Evolutionary conservation across 345 rosid species (phyloP).

Genomic region (Aquilaria yunnanensis): DNA sequence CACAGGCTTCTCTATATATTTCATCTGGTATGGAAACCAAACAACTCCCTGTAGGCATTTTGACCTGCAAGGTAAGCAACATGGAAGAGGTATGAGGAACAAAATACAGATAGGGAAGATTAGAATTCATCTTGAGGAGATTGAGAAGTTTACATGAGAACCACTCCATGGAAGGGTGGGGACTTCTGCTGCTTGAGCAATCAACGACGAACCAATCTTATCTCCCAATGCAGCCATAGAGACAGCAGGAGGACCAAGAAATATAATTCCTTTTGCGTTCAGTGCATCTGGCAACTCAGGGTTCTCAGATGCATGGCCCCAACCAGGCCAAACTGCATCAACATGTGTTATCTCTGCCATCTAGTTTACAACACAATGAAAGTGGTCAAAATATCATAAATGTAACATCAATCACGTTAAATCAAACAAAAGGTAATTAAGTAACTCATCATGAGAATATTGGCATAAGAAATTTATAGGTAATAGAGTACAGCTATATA

Average conservation of each 20-base stretch:
- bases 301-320: slow-evolving; percentile 99
- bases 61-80: slow-evolving; percentile 52
- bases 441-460: neutral
- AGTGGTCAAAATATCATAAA: slow-evolving; percentile 7
- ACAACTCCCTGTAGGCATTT: slow-evolving; percentile 66
- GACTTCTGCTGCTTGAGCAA: slow-evolving; percentile 99
- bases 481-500: neutral
- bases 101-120: slow-evolving; percentile 2
- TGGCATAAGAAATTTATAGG: neutral
- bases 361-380: slow-evolving; percentile 30
- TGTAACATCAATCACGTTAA: slow-evolving; percentile 5
- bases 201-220: slow-evolving; percentile 97
- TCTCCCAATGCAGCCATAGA: slow-evolving; percentile 99
- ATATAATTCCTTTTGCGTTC: slow-evolving; percentile 70
- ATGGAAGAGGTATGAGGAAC: slow-evolving; percentile 15
- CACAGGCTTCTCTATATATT: slow-evolving; percentile 89
- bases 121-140: neutral
- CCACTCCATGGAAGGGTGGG: slow-evolving; percentile 99
- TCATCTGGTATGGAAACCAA: slow-evolving; percentile 86
- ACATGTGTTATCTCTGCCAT: slow-evolving; percentile 97
- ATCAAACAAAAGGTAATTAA: neutral
- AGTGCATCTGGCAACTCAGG: slow-evolving; percentile 97
- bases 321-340: slow-evolving; percentile 99
- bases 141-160: slow-evolving; percentile 58
- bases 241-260: slow-evolving; percentile 89